phyloP scores from a whole-genome alignment of 441 rosid species.

The Sinapis alba region DNA sequence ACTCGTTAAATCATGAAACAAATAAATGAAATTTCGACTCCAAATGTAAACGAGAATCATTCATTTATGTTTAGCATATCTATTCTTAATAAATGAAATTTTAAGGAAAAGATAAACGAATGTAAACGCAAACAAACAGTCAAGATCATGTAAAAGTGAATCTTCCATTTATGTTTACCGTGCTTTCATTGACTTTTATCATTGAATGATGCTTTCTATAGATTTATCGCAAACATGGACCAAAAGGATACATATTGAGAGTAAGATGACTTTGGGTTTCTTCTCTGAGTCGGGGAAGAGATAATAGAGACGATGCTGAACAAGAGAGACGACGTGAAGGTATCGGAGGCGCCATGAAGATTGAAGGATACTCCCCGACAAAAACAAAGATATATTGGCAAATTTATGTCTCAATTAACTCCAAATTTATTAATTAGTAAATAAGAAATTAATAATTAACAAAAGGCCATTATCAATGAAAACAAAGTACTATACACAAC shows the following conservation, averaged over 20 bases:
- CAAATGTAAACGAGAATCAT: neutral
- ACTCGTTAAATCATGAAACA: neutral
- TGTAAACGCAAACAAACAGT: neutral
- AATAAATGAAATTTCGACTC: neutral
- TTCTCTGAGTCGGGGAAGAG: no score
- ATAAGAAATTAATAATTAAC: neutral
- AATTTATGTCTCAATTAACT: no score
- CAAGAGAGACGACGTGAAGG: no score
- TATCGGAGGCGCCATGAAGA: no score
- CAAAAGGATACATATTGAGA: no score
- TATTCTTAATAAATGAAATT: neutral
- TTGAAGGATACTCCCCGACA: no score
- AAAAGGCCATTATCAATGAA: neutral
- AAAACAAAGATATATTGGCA: no score
- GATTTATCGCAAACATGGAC: neutral
- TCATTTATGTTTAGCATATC: neutral
- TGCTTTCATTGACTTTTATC: neutral
- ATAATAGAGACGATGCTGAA: no score
- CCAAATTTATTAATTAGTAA: neutral
- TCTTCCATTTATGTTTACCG: neutral
- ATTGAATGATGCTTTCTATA: neutral
- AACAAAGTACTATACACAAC: neutral
- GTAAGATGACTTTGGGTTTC: no score
- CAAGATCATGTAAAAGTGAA: neutral
- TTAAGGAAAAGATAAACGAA: neutral